Evolutionary conservation across 345 rosid genomes (phyloP), one percentile per base, ranked within the genome.

Genomic region (Populus alba): DNA sequence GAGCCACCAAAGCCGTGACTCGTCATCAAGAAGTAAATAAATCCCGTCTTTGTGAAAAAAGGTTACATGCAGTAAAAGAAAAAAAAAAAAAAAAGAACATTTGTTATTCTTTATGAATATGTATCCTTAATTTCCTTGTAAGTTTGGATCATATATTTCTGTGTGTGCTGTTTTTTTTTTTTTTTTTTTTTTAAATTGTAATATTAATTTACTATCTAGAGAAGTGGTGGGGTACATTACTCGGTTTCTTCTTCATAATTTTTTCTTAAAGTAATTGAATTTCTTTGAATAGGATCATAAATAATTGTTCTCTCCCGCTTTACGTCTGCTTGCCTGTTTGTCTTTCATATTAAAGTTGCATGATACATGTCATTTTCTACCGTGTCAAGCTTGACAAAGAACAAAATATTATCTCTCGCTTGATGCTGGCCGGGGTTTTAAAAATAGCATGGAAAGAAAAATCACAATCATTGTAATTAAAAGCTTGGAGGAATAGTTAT

Each of bases 1-100:
- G 83, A 74, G 5, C 81, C 92, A 71, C 89, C 90, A 69, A 91
- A 88, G 81, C 84, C 91, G 61, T 88, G 85, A 88, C 4, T 35
- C 71, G 13, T 53, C 65, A 66, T 53, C 47, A 37, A 51, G 38
- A 75, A 49, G 78, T 33, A 33, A 33, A 4, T 45, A 49, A 65
- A 51, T 9, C 8, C 35, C 22, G 8, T 33, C 45, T 75, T 23
- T n/a, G 70, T 66, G 65, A 45, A 13, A 73, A 75, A 23, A 38
- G 53, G 49, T 69, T 23, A 41, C 25, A 37, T 38, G 37, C 37
- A 43, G 47, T 43, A 43, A 10, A 43, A 2, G 33, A 43, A 12
- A 41, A 6, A 12, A 0, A 2, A 0, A 0, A 1, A 69, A 69
- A 69, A 66, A n/a, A 63, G 38, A n/a, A 22, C 12, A 70, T 70